A percentile compares a stretch with the other conserved stretches of the same genome.
Conservation (phyloP, 2,329 filamentous ascomycete species). For the Exophiala sideris region DNA sequence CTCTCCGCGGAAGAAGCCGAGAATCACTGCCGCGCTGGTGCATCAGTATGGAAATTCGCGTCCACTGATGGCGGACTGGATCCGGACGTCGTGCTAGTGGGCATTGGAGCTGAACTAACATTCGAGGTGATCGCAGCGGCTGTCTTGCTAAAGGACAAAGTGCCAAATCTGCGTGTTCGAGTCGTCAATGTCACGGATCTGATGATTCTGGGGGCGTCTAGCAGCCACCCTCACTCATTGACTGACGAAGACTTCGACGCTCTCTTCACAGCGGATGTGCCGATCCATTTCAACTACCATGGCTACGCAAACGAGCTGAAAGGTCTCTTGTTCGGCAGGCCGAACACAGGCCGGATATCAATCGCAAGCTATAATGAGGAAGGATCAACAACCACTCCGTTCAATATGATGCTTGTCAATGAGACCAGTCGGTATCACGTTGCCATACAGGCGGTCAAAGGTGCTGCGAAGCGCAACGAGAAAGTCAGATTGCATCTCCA, state of each 20-base stretch:
- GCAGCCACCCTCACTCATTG: constrained; percentile 58
- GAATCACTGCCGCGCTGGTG: constrained; percentile 58
- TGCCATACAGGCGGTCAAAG: constrained; percentile 4
- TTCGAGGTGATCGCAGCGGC: constrained; percentile 63
- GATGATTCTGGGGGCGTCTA: constrained; percentile 58
- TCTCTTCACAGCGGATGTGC: constrained; percentile 56
- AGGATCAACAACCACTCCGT: constrained; percentile 58
- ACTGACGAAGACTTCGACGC: constrained; percentile 50
- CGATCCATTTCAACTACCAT: constrained; percentile 65
- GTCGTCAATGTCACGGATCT: constrained; percentile 66
- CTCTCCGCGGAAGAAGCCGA: constrained; percentile 58
- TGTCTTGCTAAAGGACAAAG: constrained; percentile 49
- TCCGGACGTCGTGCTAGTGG: constrained; percentile 62
- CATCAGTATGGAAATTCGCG: constrained; percentile 60
- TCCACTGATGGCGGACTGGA: constrained; percentile 55
- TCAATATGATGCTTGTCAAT: constrained; percentile 6
- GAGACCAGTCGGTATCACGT: constrained; percentile 8
- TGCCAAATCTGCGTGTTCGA: constrained; percentile 55
- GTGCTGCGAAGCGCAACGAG: constrained; percentile 7
- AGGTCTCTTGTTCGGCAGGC: constrained; percentile 59
- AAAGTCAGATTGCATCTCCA: constrained; percentile 8
- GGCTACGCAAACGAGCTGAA: constrained; percentile 62
- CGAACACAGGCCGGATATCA: constrained; percentile 49
- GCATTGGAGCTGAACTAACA: constrained; percentile 63
- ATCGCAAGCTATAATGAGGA: constrained; percentile 63